Percentiles rank a stretch among this genome's conserved stretches.
Evolutionary conservation across 257 asterid genomes (phyloP).

Genomic region (Anisodus acutangulus): DNA sequence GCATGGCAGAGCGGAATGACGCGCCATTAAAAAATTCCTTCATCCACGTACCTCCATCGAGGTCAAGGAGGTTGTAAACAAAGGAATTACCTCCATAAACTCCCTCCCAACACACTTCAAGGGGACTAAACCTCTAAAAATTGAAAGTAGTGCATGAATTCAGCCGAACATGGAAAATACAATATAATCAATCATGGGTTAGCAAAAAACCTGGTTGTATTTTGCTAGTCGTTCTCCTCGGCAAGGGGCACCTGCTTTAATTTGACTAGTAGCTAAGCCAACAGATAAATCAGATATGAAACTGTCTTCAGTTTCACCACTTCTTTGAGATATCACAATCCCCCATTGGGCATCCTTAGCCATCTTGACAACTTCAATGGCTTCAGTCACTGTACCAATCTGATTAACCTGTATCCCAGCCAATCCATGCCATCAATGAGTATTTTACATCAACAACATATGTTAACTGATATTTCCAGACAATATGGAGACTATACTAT

Average conservation of each 20-base stretch:
- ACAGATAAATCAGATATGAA: conserved; percentile 93
- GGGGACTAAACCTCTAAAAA: not conserved
- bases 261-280: conserved; percentile 84
- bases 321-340: conserved; percentile 84
- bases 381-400: conserved; percentile 94
- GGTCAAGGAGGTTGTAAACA: not conserved
- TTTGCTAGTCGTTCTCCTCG: conserved; percentile 97
- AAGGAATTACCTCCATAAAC: not conserved
- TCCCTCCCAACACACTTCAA: not conserved
- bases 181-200: not conserved
- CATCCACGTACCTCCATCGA: not conserved
- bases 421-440: conserved; percentile 31
- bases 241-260: conserved; percentile 98
- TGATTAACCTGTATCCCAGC: conserved; percentile 72
- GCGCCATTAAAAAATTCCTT: not conserved
- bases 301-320: conserved; percentile 93
- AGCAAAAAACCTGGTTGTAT: conserved; percentile 84
- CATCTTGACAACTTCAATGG: conserved; percentile 88
- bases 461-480: not conserved
- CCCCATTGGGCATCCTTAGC: conserved; percentile 99
- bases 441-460: not conserved
- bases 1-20: not conserved
- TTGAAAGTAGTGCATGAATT: not conserved
- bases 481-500: not conserved
- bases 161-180: conserved; percentile 1